Conservation (phyloP, 2,329 filamentous ascomycete species). For the Penicillium janthinellum region DNA sequence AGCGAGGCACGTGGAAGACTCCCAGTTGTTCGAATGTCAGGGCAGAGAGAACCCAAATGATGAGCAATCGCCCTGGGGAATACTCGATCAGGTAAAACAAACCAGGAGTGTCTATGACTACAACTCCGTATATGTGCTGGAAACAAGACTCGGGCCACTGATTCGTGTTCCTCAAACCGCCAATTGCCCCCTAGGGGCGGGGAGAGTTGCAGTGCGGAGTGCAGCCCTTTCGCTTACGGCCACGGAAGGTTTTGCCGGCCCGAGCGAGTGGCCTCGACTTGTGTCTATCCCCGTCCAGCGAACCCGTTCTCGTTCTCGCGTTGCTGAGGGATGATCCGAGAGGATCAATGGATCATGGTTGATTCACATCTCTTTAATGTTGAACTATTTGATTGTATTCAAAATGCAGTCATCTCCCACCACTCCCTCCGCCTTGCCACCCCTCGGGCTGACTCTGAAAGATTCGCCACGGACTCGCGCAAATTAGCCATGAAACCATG, state of each 20-base stretch:
- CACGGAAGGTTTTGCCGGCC: conserved; percentile 4
- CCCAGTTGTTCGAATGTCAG: background rate
- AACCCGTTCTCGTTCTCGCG: no score
- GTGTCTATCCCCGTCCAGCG: no score
- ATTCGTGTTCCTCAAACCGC: background rate
- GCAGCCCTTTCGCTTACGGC: conserved; percentile 4
- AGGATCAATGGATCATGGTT: background rate
- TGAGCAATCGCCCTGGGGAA: background rate
- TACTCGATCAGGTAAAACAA: background rate
- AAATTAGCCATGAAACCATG: background rate
- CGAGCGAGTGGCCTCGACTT: background rate
- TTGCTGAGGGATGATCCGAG: no score
- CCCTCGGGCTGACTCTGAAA: background rate
- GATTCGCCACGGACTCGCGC: background rate
- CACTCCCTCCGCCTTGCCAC: background rate
- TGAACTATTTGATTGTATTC: background rate
- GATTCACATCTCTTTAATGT: background rate
- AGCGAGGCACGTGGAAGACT: conserved; percentile 8
- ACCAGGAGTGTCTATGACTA: background rate
- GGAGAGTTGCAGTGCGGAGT: conserved; percentile 7
- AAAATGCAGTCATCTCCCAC: background rate
- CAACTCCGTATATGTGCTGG: background rate
- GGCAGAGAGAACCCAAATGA: background rate
- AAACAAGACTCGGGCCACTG: background rate
- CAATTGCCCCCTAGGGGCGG: background rate